A percentile compares a stretch with the other conserved stretches of the same genome.
These are phyloP conservation scores for Acanthamoeba sp. DNA, from an alignment of 208 protist genomes.

Conservation along the genomic window DNA sequence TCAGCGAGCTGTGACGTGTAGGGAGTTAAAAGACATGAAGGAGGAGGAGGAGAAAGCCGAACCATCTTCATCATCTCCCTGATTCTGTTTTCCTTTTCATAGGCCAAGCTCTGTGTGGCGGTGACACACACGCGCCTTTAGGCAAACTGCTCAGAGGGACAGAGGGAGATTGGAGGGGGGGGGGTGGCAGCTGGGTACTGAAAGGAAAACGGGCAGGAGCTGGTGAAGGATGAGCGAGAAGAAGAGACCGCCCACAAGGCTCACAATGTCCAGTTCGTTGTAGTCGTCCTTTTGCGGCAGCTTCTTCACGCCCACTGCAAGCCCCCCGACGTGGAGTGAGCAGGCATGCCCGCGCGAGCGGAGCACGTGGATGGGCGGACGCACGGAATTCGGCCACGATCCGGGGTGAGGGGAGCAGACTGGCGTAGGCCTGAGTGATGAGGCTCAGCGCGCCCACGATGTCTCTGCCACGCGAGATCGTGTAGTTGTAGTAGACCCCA, in stretches of 20 bases:
- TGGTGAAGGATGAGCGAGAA: constrained; percentile 75
- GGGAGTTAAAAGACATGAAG: no score
- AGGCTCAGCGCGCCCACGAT: constrained; percentile 20
- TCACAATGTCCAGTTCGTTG: constrained; percentile 33
- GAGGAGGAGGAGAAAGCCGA: not conserved
- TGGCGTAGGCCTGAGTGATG: constrained; percentile 60
- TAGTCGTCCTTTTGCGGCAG: not conserved
- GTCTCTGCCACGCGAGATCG: constrained; percentile 21
- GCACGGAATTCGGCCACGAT: not conserved
- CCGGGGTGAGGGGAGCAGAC: not conserved
- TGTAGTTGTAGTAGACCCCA: constrained; percentile 62
- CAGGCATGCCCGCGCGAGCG: not conserved
- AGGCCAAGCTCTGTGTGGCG: constrained; percentile 73
- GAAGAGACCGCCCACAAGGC: constrained; percentile 34
- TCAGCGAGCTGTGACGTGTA: no score
- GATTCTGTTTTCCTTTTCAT: constrained; percentile 79
- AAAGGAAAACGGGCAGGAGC: constrained; percentile 65
- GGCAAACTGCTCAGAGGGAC: no score
- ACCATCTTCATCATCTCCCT: constrained; percentile 80
- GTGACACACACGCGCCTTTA: no score
- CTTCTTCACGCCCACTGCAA: constrained; percentile 60
- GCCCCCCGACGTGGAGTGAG: not conserved
- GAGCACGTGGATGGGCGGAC: not conserved
- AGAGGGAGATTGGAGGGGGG: not conserved
- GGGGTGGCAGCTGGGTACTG: not conserved